Evolutionary conservation across 2,329 filamentous ascomycete genomes (phyloP), one percentile per base, ranked within the genome.

Genomic region (Aureobasidium sp.): DNA sequence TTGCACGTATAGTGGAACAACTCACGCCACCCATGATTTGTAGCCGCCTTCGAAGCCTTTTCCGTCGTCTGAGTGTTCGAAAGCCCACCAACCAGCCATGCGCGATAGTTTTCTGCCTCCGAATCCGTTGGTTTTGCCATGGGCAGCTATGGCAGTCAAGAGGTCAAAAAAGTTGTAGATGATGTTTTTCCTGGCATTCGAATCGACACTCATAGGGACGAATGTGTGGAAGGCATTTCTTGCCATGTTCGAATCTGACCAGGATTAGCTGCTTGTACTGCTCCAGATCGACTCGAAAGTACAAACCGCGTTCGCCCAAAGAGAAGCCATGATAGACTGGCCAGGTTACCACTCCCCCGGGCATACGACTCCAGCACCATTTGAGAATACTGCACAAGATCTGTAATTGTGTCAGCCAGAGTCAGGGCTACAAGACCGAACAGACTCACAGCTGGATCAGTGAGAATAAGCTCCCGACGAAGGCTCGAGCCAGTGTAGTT

Each of bases 11-110:
- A 9, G n/a, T 1, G 26, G 37, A 7, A 13, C 52, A 43, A 72
- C 84, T 75, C 78, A 92, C 88, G 79, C 87, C 68, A 87, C 80
- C 92, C 94, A 99, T 48, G 85, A 85, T 71, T 89, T 90, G 76
- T 99, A 99, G 61, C 93, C 92, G 44, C 90, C 90, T 68, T 97
- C 94, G 69, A 99, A 99, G 17, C 94, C 94, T 72, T 89, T 93
- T 46, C 89, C 89, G 7, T 86, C 86, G 72, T 97, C 92, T 51
- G 81, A 84, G 67, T 95, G 90, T 71, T 97, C 93, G 73, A 99
- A 99, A 0, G 93, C 92, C 94, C 94, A 99, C 94, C 94, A 99
- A 50, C 92, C 92, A 44, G 93, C 94, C 82, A 96, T 90, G 67
- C 94, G 85, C 10, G 94, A 97, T 61, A 99, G 82, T 74, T 97